Conservation (phyloP, 2,329 filamentous ascomycete species). For the Hypoxylon rubiginosum region DNA sequence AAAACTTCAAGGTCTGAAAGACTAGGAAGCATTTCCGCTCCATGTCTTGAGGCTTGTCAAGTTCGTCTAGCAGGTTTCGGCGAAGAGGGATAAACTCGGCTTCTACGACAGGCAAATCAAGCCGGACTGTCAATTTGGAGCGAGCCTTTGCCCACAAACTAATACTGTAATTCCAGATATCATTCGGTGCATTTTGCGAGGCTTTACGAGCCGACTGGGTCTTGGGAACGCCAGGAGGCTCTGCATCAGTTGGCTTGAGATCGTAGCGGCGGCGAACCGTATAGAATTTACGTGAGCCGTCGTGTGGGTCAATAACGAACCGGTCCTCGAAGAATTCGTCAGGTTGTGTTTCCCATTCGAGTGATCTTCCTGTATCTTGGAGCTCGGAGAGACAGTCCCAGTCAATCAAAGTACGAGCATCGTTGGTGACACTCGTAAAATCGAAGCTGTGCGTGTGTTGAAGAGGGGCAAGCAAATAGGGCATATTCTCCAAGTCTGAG, state of each 20-base stretch:
- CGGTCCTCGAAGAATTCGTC: slow-evolving; percentile 66
- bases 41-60: slow-evolving; percentile 64
- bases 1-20: slow-evolving; percentile 82
- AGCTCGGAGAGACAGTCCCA: slow-evolving; percentile 69
- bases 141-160: slow-evolving; percentile 78
- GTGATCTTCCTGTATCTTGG: slow-evolving; percentile 47
- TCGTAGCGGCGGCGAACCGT: slow-evolving; percentile 66
- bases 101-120: slow-evolving; percentile 84
- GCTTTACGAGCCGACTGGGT: slow-evolving; percentile 61
- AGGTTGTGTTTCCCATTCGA: slow-evolving; percentile 59
- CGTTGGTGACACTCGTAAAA: slow-evolving; percentile 31
- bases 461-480: slow-evolving; percentile 85
- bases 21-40: slow-evolving; percentile 75
- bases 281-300: slow-evolving; percentile 75
- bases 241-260: slow-evolving; percentile 73
- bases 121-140: slow-evolving; percentile 65
- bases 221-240: slow-evolving; percentile 69
- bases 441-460: slow-evolving; percentile 47
- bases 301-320: slow-evolving; percentile 69
- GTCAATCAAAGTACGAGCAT: slow-evolving; percentile 63
- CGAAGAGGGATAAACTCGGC: slow-evolving; percentile 80
- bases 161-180: slow-evolving; percentile 86
- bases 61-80: slow-evolving; percentile 85
- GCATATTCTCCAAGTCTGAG: slow-evolving; percentile 71
- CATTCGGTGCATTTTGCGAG: slow-evolving; percentile 57